Evolutionary conservation across 2,329 filamentous ascomycete genomes (phyloP).

Genomic region (Neobulgaria alba): DNA sequence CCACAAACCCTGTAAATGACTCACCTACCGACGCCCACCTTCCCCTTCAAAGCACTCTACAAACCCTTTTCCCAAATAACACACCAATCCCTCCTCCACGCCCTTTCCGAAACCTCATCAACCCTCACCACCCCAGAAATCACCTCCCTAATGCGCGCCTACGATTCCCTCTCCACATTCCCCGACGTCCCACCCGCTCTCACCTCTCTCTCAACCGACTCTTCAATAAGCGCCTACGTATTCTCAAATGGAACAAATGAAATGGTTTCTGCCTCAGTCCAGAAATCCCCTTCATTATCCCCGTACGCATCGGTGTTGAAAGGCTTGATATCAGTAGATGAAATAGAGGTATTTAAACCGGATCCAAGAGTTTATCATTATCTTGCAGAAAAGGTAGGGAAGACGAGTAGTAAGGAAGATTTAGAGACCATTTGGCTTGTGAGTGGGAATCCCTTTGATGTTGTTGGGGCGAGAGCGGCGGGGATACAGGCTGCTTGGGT

Average conservation of each 20-base stretch:
- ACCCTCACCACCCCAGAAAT: conserved; percentile 37
- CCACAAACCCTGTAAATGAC: background rate
- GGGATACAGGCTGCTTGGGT: conserved; percentile 61
- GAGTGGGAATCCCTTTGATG: conserved; percentile 65
- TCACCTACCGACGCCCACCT: conserved; percentile 4
- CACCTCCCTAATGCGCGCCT: conserved; percentile 49
- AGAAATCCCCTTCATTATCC: conserved; percentile 45
- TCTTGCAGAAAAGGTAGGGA: conserved; percentile 21
- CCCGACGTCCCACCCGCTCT: conserved; percentile 52
- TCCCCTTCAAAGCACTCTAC: conserved; percentile 57
- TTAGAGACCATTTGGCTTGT: conserved; percentile 56
- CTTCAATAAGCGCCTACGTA: conserved; percentile 27
- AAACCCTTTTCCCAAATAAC: conserved; percentile 57
- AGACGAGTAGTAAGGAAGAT: conserved; percentile 24
- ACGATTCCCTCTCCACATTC: conserved; percentile 56
- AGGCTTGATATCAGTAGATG: conserved; percentile 53
- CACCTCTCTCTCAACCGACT: conserved; percentile 19
- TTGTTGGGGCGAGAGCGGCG: conserved; percentile 51
- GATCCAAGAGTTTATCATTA: conserved; percentile 52
- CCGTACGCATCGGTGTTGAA: conserved; percentile 39
- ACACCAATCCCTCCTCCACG: conserved; percentile 51
- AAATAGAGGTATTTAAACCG: conserved; percentile 55
- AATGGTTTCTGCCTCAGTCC: conserved; percentile 55
- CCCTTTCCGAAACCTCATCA: conserved; percentile 48
- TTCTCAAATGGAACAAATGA: conserved; percentile 54